Evolutionary conservation across 1,284 basidiomycete genomes (phyloP), one percentile per base, ranked within the genome.

Genomic region (Ganoderma boninense): DNA sequence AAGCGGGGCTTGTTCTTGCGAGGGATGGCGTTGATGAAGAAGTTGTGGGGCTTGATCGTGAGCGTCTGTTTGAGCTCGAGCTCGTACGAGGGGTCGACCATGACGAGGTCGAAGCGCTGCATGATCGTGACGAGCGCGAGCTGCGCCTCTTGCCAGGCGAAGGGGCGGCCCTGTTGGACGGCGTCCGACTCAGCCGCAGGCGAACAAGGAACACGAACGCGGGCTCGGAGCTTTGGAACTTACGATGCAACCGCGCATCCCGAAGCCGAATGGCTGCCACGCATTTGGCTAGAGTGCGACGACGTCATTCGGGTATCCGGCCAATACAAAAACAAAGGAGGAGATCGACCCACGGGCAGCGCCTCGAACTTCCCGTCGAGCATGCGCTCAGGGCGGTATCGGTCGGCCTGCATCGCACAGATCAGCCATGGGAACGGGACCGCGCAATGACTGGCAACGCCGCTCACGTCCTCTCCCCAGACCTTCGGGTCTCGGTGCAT

Each of bases 131-230:
- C 81, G 23, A 88, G 74, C 7, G 83, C 82, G 20, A 87, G 78
- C 62, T 79, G 75, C 2, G 84, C 83, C 76, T 88, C 87, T 74
- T 88, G 87, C 83, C 85, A 84, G 0, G 86, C 85, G 54, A 88
- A 86, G 0, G 85, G 81, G 4, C 86, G 80, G 13, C 85, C 82
- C 60, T 62, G 60, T 26, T 40, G 16, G 4, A 23, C 8, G 3
- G 40, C 18, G n/a, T n/a, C n/a, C n/a, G n/a, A n/a, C n/a, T n/a
- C n/a, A n/a, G n/a, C n/a, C n/a, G n/a, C n/a, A n/a, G n/a, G n/a
- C n/a, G n/a, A n/a, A n/a, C n/a, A n/a, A n/a, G n/a, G n/a, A n/a
- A n/a, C 0, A 29, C 10, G 40, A 29, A 8, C 3, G 4, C 14
- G n/a, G n/a, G n/a, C 2, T 13, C 40, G 68, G 6, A 2, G 11